Percentiles rank a stretch among this genome's conserved stretches.
These are phyloP conservation scores for Staphylotrichum longicolle DNA, from an alignment of 495 filamentous ascomycete species.

Conservation along the genomic window DNA sequence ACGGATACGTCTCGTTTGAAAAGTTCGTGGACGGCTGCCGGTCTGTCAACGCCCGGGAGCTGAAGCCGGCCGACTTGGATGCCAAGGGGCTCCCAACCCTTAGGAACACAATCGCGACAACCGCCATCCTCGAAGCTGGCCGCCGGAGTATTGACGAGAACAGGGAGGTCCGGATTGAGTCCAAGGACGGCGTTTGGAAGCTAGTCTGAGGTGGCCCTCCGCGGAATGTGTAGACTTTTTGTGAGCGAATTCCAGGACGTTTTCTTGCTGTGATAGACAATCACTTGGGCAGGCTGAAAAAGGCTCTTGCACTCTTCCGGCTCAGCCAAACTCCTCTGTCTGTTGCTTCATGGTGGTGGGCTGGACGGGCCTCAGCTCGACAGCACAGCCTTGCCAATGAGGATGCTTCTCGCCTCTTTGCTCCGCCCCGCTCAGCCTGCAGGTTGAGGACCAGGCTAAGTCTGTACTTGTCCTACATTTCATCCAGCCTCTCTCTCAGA, in stretches of 20 bases:
- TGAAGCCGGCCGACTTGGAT: slow-evolving; percentile 73
- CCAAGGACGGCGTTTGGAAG: slow-evolving; percentile 62
- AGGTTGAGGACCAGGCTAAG: no score
- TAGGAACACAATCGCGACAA: slow-evolving; percentile 84
- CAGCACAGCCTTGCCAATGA: background rate
- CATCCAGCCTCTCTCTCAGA: no score
- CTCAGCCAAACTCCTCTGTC: no score
- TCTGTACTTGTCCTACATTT: no score
- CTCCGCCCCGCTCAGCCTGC: no score
- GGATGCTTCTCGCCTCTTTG: no score
- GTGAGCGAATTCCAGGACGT: background rate
- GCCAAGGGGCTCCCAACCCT: slow-evolving; percentile 77
- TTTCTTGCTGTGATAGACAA: no score
- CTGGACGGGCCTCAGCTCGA: background rate
- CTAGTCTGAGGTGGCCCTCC: slow-evolving; percentile 53
- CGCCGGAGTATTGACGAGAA: slow-evolving; percentile 77
- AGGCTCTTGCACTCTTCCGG: no score
- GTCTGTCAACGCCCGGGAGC: slow-evolving; percentile 67
- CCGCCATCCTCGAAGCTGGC: slow-evolving; percentile 86
- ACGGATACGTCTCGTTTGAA: slow-evolving; percentile 91
- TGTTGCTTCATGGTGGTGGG: no score
- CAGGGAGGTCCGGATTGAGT: slow-evolving; percentile 68
- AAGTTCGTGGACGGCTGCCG: slow-evolving; percentile 91
- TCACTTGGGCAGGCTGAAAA: no score
- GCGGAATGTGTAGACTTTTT: background rate